Conservation (phyloP, 768 basidiomycete genomes). For the Leccinum incarnatum region DNA sequence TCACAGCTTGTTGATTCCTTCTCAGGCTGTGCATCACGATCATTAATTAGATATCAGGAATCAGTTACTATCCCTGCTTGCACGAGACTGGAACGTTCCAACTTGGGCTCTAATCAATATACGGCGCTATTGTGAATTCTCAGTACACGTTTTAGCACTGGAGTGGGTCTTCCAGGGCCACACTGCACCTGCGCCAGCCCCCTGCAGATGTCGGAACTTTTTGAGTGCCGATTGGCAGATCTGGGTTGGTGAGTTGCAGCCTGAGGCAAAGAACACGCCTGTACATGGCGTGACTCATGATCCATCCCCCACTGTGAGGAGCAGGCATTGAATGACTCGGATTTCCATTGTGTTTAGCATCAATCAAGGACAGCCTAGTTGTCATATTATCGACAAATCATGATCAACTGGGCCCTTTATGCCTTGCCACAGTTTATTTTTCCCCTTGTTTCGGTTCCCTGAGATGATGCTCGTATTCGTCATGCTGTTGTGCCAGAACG, state of each 20-base stretch:
- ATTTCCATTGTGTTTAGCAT: not conserved
- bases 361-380: too few relatives aligned
- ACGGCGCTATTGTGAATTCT: too few relatives aligned
- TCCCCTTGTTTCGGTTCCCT: constrained; percentile 35
- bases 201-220: not conserved
- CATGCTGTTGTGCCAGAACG: constrained; percentile 78
- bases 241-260: too few relatives aligned
- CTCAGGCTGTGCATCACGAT: not conserved
- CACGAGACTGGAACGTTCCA: not conserved
- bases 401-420: too few relatives aligned
- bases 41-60: not conserved
- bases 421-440: too few relatives aligned
- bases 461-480: constrained; percentile 76
- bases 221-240: too few relatives aligned
- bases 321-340: not conserved
- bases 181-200: not conserved
- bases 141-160: not conserved
- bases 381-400: too few relatives aligned
- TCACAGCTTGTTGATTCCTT: too few relatives aligned
- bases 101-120: not conserved
- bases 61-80: not conserved
- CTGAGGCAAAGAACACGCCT: too few relatives aligned
- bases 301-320: not conserved
- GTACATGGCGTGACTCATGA: not conserved
- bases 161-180: not conserved